Evolutionary conservation across 2,329 filamentous ascomycete species (phyloP).

Genomic region (Xylariomycetidae sp.): DNA sequence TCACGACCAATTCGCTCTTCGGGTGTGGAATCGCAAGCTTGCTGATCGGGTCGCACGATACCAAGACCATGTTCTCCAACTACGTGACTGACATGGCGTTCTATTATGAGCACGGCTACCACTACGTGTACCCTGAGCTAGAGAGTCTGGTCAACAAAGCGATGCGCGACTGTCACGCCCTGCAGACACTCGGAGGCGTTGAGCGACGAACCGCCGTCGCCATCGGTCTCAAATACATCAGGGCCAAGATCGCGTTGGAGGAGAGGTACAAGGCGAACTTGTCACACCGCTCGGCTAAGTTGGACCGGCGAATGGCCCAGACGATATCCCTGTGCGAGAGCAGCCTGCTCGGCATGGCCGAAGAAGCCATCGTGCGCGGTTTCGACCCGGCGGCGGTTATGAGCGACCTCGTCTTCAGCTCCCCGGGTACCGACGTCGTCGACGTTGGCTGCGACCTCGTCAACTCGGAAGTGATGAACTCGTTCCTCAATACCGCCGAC

Average conservation of each 20-base stretch:
- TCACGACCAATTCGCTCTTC: constrained; percentile 18
- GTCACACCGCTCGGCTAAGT: constrained; percentile 10
- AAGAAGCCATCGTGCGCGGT: constrained; percentile 17
- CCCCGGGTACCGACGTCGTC: constrained; percentile 9
- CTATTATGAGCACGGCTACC: constrained; percentile 22
- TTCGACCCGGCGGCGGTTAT: constrained; percentile 17
- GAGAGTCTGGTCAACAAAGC: constrained; percentile 11
- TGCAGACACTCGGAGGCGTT: constrained; percentile 5
- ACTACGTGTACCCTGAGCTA: constrained; percentile 15
- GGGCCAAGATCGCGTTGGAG: constrained; percentile 18
- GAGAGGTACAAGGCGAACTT: constrained; percentile 11
- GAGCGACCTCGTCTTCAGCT: constrained; percentile 20
- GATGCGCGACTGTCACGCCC: not conserved
- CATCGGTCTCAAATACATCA: constrained; percentile 16
- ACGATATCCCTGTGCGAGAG: constrained; percentile 17
- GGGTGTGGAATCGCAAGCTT: constrained; percentile 16
- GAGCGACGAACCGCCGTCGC: constrained; percentile 7
- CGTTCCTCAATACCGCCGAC: constrained; percentile 19
- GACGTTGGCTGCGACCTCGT: constrained; percentile 6
- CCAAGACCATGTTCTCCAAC: constrained; percentile 19
- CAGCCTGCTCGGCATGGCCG: constrained; percentile 40
- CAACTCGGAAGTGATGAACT: constrained; percentile 15
- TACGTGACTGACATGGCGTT: constrained; percentile 20
- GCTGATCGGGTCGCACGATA: constrained; percentile 17
- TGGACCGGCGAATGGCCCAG: constrained; percentile 15